phyloP scores from a whole-genome alignment of 2,329 filamentous ascomycete species.

The Sporothrix dimorphospora region DNA sequence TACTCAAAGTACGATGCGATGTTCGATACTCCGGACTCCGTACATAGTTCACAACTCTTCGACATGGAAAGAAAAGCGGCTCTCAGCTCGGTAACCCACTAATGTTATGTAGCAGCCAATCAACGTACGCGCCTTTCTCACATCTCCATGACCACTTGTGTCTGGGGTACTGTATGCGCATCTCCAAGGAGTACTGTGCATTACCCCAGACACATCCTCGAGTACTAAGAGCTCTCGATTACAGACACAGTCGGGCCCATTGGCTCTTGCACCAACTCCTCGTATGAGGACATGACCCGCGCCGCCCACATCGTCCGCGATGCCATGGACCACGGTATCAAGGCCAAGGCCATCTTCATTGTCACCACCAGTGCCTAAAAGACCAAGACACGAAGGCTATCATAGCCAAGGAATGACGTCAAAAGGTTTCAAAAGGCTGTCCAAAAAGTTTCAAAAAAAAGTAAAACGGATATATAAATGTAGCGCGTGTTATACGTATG shows the following conservation, averaged over 20 bases:
- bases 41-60: no score
- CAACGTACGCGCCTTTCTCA: not conserved
- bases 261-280: conserved; percentile 94
- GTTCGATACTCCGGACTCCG: no score
- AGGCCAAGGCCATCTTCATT: conserved; percentile 74
- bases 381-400: not conserved
- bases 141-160: not conserved
- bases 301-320: conserved; percentile 89
- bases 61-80: no score
- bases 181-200: not conserved
- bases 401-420: not conserved
- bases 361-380: conserved; percentile 59
- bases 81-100: not conserved
- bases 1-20: not conserved
- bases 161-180: not conserved
- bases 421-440: no score
- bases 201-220: not conserved
- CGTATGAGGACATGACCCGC: conserved; percentile 87
- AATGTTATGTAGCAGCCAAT: not conserved
- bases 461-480: conserved; percentile 22
- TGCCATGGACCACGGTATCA: conserved; percentile 70
- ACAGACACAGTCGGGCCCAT: conserved; percentile 89
- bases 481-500: conserved; percentile 19
- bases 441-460: not conserved
- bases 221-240: not conserved